phyloP scores from a whole-genome alignment of 78 protist species.

The Dictyostelium capitatum region DNA sequence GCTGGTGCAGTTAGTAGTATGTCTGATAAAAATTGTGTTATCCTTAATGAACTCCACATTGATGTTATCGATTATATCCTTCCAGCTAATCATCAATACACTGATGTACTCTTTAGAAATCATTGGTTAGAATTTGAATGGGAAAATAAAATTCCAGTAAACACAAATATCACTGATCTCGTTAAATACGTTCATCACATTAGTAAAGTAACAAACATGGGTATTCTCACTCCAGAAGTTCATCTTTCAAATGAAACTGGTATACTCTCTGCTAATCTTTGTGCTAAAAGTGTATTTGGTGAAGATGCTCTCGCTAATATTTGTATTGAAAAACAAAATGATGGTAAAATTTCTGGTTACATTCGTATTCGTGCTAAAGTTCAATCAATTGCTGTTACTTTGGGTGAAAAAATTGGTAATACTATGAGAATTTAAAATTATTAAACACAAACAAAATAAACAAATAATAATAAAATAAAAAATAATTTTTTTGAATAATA shows the following conservation, averaged over 20 bases:
- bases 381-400: constrained; percentile 97
- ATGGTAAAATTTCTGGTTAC: constrained; percentile 90
- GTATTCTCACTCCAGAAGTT: constrained; percentile 89
- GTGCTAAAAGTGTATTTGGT: constrained; percentile 95
- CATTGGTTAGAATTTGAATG: constrained; percentile 99
- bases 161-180: constrained; percentile 82
- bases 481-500: too few species aligned
- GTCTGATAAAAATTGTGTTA: constrained; percentile 89
- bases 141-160: constrained; percentile 96
- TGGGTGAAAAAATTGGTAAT: constrained; percentile 95
- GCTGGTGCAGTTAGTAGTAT: constrained; percentile 72
- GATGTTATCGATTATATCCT: constrained; percentile 98
- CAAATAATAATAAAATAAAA: too few species aligned
- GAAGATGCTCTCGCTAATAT: constrained; percentile 97
- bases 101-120: constrained; percentile 89
- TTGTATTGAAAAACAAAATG: constrained; percentile 88
- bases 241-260: constrained; percentile 93
- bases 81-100: constrained; percentile 92
- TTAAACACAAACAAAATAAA: constrained; percentile 30
- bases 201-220: constrained; percentile 94
- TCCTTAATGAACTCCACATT: constrained; percentile 96
- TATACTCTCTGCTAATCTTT: constrained; percentile 97
- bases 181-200: constrained; percentile 91
- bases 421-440: not conserved
- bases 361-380: constrained; percentile 96